phyloP scores from a whole-genome alignment of 441 rosid species.

The Theobroma grandiflorum region DNA sequence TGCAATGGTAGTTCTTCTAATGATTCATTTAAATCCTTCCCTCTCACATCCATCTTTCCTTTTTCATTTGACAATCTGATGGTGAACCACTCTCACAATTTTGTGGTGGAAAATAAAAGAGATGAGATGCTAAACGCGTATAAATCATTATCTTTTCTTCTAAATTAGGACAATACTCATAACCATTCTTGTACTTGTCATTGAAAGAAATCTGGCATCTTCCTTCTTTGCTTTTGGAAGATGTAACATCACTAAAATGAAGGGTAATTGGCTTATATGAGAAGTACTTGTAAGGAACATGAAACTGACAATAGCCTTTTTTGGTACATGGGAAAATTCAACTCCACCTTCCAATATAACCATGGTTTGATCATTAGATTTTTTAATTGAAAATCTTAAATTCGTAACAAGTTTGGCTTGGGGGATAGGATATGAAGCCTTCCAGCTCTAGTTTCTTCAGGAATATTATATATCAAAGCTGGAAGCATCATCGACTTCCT shows the following conservation, averaged over 20 bases:
- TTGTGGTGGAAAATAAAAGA: constrained; percentile 1
- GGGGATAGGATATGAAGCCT: background rate
- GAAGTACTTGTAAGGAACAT: background rate
- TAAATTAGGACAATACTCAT: background rate
- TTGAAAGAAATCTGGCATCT: background rate
- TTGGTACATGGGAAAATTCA: background rate
- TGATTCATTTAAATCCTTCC: background rate
- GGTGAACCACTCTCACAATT: constrained; percentile 8
- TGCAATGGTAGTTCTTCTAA: background rate
- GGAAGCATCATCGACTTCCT: background rate
- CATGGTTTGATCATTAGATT: background rate
- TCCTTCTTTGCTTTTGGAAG: background rate
- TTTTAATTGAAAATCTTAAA: background rate
- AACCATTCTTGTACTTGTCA: background rate
- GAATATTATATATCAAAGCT: background rate
- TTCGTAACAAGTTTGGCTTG: background rate
- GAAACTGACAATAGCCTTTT: background rate
- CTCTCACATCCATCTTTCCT: background rate
- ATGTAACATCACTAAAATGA: constrained; percentile 10
- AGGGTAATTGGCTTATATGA: background rate
- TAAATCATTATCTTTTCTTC: background rate
- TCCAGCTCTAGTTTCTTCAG: background rate
- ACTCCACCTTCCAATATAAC: background rate
- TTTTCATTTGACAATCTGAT: background rate
- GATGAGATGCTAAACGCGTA: background rate